Conservation (phyloP, 257 asterid genomes). For the Leonotis leonurus region DNA sequence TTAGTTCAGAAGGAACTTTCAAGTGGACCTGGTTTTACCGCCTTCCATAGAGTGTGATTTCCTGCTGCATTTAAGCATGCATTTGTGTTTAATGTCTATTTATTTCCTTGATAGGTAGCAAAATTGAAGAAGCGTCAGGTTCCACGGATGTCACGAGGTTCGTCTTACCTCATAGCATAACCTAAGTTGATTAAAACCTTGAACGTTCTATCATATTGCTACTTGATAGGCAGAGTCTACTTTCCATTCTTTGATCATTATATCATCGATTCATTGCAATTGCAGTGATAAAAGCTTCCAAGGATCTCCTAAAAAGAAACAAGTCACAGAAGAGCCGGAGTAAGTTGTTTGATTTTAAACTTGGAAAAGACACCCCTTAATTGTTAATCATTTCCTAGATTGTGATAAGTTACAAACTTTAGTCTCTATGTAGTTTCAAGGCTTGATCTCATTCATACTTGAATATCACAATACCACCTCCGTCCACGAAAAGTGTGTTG, state of each 20-base stretch:
- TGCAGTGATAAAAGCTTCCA: conserved; percentile 23
- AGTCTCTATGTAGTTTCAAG: background rate
- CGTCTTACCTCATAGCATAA: background rate
- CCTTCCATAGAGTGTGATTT: background rate
- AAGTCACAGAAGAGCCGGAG: conserved; percentile 32
- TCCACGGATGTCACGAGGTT: conserved; percentile 23
- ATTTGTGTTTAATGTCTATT: background rate
- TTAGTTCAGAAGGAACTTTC: background rate
- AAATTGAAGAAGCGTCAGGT: conserved; percentile 32
- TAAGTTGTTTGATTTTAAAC: conserved; percentile 21
- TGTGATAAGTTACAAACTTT: background rate
- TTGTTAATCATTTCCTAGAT: background rate
- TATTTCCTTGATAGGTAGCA: conserved; percentile 35
- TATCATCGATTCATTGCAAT: conserved; percentile 7
- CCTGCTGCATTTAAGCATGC: background rate
- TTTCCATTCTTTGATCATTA: background rate
- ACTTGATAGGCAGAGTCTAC: background rate
- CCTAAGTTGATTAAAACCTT: background rate
- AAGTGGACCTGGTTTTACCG: background rate
- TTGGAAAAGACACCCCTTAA: background rate
- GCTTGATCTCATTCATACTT: background rate
- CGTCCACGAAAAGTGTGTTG: too few species aligned
- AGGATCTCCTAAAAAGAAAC: conserved; percentile 24
- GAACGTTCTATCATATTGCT: background rate
- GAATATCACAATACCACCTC: too few species aligned